Conservation (phyloP, 768 basidiomycete species). For the Lactifluus rugatus region DNA sequence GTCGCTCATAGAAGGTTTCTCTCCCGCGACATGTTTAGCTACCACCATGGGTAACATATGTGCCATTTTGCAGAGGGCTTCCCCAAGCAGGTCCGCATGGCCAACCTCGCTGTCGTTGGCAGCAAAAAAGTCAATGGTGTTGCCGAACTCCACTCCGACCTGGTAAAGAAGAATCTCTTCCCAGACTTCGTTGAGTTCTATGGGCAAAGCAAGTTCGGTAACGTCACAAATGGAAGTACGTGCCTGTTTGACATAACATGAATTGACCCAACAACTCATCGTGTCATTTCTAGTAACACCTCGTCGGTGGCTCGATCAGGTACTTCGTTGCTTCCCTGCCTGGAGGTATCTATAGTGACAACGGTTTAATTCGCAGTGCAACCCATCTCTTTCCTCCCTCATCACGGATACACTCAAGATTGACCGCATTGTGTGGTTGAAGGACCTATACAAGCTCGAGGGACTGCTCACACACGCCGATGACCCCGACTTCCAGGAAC, state of each 20-base stretch:
- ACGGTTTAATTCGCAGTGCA: conserved; percentile 46
- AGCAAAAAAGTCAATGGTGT: conserved; percentile 92
- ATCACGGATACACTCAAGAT: conserved; percentile 75
- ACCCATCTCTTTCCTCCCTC: conserved; percentile 75
- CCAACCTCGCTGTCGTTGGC: conserved; percentile 82
- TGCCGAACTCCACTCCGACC: conserved; percentile 88
- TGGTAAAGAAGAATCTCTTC: conserved; percentile 73
- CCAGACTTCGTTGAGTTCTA: conserved; percentile 93
- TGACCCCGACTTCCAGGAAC: conserved; percentile 61
- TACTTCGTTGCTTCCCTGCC: conserved; percentile 18
- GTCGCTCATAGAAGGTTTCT: conserved; percentile 81
- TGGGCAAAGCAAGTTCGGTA: conserved; percentile 81
- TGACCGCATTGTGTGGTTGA: conserved; percentile 74
- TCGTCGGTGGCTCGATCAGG: conserved; percentile 85
- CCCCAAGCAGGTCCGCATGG: conserved; percentile 85
- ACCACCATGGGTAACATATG: background rate
- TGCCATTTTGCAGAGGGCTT: conserved; percentile 51
- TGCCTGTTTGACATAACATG: background rate
- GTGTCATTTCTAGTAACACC: conserved; percentile 58
- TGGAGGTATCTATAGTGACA: conserved; percentile 2
- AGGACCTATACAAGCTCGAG: conserved; percentile 69
- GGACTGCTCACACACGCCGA: conserved; percentile 66
- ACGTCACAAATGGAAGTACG: conserved; percentile 90
- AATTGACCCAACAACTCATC: background rate
- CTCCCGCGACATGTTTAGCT: background rate